Base-by-base conservation (phyloP, 2,329 filamentous ascomycete genomes). In the Epichloe baconii region DNA sequence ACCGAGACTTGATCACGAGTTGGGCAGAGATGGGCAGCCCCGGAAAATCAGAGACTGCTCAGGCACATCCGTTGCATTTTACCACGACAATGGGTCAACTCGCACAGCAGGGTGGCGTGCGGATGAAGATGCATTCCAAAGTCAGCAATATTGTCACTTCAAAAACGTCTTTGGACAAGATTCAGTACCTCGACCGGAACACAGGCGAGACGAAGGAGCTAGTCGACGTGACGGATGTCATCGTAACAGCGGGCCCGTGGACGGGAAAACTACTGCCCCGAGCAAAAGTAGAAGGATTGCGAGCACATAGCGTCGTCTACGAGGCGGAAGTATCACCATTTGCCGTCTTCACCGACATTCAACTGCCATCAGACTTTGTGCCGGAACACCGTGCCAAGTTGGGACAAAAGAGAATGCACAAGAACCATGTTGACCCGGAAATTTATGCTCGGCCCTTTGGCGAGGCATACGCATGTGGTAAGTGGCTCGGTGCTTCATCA, bases 21-120 rank as follows among this genome's bases (percentile, higher is more conserved):
- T 97, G 95, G 68, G 80, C 87, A 36, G 81, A 85, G 62, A 96
- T 97, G 88, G 88, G 88, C 23, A 57, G 63, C 1, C 70, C 71
- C 2, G 83, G 80, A 3, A 79, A 82, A 0, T 77, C 76, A 1
- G 86, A 88, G 54, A 97, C 93, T 1, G 87, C 93, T 0, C 93
- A 98, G 68, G 91, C 97, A 3, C 91, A 98, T 61, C 93, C 93
- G 0, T 86, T 84, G 55, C 82, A 88, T 44, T 97, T 98, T 63
- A 97, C 93, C 0, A 91, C 80, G 0, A 76, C 82, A 15, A 94
- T 97, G 67, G 87, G 86, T 4, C 72, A 80, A 42, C 74, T 96
- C 12, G 89, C 91, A 0, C 70, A 78, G 51, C 79, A 86, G 48
- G 77, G 75, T 26, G 86, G 86, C 2, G 80, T 78, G 56, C 77